Conservation (phyloP, 208 protist species). For the Trypanosoma grayi region DNA sequence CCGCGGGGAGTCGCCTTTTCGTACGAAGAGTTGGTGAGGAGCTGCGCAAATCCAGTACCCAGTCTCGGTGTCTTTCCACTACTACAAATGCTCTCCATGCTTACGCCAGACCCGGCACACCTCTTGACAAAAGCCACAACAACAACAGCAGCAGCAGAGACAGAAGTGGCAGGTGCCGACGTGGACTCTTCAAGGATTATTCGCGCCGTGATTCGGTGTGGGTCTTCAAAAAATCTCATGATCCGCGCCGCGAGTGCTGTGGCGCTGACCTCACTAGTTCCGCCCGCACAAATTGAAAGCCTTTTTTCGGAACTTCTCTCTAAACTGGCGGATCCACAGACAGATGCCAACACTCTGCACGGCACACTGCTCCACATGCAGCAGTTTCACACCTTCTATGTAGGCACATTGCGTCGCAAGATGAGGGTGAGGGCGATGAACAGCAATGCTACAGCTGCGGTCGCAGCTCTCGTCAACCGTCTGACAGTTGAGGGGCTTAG, state of each 20-base stretch:
- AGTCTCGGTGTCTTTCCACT: constrained; percentile 81
- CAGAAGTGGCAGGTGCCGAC: background rate
- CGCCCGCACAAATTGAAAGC: constrained; percentile 14
- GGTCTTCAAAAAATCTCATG: constrained; percentile 66
- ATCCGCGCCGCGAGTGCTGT: constrained; percentile 70
- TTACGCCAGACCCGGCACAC: constrained; percentile 76
- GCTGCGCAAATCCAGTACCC: constrained; percentile 15
- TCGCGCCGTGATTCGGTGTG: constrained; percentile 53
- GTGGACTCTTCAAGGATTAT: constrained; percentile 36
- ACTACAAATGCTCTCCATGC: constrained; percentile 89
- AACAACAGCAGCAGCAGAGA: constrained; percentile 20
- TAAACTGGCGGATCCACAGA: background rate
- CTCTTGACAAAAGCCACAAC: constrained; percentile 25
- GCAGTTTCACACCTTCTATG: constrained; percentile 75
- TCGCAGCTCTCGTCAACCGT: constrained; percentile 16
- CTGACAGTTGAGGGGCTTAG: constrained; percentile 10
- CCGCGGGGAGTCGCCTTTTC: constrained; percentile 66
- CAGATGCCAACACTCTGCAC: constrained; percentile 57
- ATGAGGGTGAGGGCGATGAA: constrained; percentile 28
- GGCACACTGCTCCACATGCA: constrained; percentile 76
- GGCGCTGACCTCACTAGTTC: constrained; percentile 77
- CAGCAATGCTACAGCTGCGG: constrained; percentile 29
- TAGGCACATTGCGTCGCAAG: constrained; percentile 54
- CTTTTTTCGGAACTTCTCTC: constrained; percentile 14
- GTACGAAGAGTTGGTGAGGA: constrained; percentile 38